A percentile compares a stretch with the other conserved stretches of the same genome.
These are phyloP conservation scores for Colletotrichum lindemuthianum DNA, from an alignment of 2,329 filamentous ascomycete genomes.

Conservation along the genomic window DNA sequence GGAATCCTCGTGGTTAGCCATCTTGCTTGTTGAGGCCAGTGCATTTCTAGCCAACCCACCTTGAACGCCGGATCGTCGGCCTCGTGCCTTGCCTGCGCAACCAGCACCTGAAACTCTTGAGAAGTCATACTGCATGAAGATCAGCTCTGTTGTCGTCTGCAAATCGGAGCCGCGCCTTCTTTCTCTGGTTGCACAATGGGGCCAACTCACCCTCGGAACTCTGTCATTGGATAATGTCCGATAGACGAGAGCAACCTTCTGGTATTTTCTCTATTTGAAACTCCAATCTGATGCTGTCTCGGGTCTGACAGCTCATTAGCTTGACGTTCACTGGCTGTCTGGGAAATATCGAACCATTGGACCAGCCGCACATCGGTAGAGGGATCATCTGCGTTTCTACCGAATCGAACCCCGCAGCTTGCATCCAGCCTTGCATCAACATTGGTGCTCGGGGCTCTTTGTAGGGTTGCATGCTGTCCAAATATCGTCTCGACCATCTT, in stretches of 20 bases:
- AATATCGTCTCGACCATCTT: slow-evolving; percentile 74
- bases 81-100: slow-evolving; percentile 65
- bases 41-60: slow-evolving; percentile 50
- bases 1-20: slow-evolving; percentile 14
- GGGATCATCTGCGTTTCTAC: slow-evolving; percentile 73
- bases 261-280: slow-evolving; percentile 63
- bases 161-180: neutral
- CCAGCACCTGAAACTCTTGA: slow-evolving; percentile 66
- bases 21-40: neutral
- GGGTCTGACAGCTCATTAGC: slow-evolving; percentile 50
- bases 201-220: slow-evolving; percentile 55
- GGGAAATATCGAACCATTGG: slow-evolving; percentile 60
- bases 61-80: slow-evolving; percentile 65
- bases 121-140: slow-evolving; percentile 60
- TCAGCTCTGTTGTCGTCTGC: slow-evolving; percentile 35
- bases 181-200: neutral
- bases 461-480: slow-evolving; percentile 67
- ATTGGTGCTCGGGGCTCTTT: slow-evolving; percentile 75
- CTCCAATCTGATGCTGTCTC: slow-evolving; percentile 63
- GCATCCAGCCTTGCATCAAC: slow-evolving; percentile 67
- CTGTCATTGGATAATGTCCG: slow-evolving; percentile 66
- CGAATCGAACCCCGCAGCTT: slow-evolving; percentile 72
- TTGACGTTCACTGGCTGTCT: neutral
- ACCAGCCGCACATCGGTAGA: slow-evolving; percentile 76
- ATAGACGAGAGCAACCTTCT: slow-evolving; percentile 64